Percentiles rank a stretch among this genome's conserved stretches.
Evolutionary conservation across 1,139 yeast species (phyloP).

Genomic region (Yamadazyma dushanensis): DNA sequence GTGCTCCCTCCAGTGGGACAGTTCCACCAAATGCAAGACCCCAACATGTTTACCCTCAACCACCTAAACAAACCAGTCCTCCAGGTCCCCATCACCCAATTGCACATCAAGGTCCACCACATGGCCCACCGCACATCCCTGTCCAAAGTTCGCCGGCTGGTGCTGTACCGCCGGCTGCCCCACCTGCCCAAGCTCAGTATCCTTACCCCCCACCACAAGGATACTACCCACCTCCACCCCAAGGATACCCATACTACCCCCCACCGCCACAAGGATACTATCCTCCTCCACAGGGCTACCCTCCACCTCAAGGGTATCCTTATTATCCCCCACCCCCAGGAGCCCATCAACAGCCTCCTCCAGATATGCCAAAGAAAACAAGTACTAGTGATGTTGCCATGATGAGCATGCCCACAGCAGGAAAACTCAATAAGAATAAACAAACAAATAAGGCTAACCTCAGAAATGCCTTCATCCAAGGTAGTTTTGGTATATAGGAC

Average conservation of each 20-base stretch:
- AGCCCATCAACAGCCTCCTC: constrained; percentile 10
- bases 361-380: constrained; percentile 8
- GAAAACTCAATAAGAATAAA: constrained; percentile 34
- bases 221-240: constrained; percentile 13
- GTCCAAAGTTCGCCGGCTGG: constrained; percentile 1
- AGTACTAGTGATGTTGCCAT: constrained; percentile 30
- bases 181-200: constrained; percentile 3
- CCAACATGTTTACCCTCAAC: not conserved
- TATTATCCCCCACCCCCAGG: constrained; percentile 10
- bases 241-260: constrained; percentile 10
- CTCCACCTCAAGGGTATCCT: constrained; percentile 18
- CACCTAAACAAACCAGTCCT: not conserved
- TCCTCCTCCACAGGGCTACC: constrained; percentile 3
- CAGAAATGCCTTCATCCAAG: constrained; percentile 43
- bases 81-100: not conserved
- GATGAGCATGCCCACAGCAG: constrained; percentile 40
- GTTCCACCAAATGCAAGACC: not conserved
- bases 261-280: constrained; percentile 8
- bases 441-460: constrained; percentile 38
- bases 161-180: constrained; percentile 3
- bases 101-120: constrained; percentile 4
- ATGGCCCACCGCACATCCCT: constrained; percentile 1
- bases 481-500: constrained; percentile 38
- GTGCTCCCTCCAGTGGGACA: not conserved
- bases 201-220: constrained; percentile 8